phyloP scores from a whole-genome alignment of 805 yeast genomes.

The Candida insectorum region DNA sequence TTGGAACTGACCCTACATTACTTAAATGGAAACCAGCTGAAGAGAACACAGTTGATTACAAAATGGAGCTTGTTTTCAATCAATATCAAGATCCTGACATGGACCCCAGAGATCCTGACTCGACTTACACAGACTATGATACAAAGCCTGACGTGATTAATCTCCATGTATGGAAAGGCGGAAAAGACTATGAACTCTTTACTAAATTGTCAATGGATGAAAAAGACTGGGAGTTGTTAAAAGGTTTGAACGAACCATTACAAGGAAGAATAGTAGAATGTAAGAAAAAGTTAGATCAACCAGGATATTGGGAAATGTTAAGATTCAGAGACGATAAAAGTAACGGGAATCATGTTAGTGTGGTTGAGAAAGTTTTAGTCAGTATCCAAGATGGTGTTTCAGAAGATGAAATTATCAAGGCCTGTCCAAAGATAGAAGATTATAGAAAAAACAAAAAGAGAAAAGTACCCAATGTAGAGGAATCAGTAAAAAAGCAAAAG shows the following conservation, averaged over 20 bases:
- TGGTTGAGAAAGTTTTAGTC: constrained; percentile 76
- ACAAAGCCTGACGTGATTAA: constrained; percentile 62
- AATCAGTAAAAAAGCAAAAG: constrained; percentile 4
- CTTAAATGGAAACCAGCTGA: constrained; percentile 97
- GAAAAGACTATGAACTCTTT: constrained; percentile 58
- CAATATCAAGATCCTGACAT: constrained; percentile 58
- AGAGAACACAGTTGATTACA: constrained; percentile 91
- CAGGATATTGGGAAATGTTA: constrained; percentile 74
- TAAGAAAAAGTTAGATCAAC: constrained; percentile 52
- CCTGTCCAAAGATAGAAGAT: constrained; percentile 45
- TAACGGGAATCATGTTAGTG: constrained; percentile 79
- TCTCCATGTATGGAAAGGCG: constrained; percentile 78
- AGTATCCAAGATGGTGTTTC: constrained; percentile 85
- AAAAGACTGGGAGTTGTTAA: constrained; percentile 78
- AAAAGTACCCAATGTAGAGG: not conserved
- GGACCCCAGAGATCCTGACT: constrained; percentile 62
- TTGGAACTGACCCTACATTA: constrained; percentile 84
- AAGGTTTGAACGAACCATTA: constrained; percentile 70
- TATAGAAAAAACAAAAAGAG: constrained; percentile 15
- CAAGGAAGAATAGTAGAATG: constrained; percentile 90
- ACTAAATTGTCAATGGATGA: constrained; percentile 60
- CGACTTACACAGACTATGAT: constrained; percentile 79
- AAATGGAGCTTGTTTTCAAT: constrained; percentile 60
- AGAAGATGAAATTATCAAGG: constrained; percentile 65
- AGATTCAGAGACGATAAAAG: constrained; percentile 92